These are phyloP conservation scores for Penicillium roqueforti DNA, from an alignment of 495 filamentous ascomycete genomes.

Conservation along the genomic window DNA sequence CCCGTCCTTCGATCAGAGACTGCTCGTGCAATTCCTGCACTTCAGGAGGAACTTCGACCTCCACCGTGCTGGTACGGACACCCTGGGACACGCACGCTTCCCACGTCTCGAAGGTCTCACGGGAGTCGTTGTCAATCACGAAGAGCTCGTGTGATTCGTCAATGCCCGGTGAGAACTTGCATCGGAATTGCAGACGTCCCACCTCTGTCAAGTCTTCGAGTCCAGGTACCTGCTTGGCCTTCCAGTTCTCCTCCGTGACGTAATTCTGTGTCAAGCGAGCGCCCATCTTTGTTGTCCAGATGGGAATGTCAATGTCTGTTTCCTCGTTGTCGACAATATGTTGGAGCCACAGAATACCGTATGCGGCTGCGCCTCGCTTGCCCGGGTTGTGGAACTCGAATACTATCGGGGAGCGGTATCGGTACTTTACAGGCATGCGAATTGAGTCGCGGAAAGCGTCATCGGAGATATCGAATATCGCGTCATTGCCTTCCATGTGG, in stretches of 20 bases:
- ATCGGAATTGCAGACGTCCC: conserved; percentile 73
- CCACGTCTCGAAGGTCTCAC: conserved; percentile 93
- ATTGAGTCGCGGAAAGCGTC: conserved; percentile 52
- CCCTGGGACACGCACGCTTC: conserved; percentile 85
- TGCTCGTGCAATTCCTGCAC: conserved; percentile 72
- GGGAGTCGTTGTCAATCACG: conserved; percentile 78
- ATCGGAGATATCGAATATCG: conserved; percentile 65
- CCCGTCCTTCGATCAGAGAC: conserved; percentile 69
- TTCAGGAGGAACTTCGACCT: conserved; percentile 59
- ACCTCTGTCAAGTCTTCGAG: conserved; percentile 71
- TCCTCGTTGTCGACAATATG: conserved; percentile 76
- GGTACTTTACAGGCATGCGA: conserved; percentile 81
- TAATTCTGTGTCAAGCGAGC: conserved; percentile 84
- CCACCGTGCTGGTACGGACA: conserved; percentile 63
- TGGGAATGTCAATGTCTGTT: conserved; percentile 71
- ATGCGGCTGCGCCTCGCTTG: conserved; percentile 66
- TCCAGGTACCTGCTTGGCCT: conserved; percentile 55
- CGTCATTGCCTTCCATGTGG: conserved; percentile 54
- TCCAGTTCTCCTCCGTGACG: conserved; percentile 67
- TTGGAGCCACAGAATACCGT: conserved; percentile 81
- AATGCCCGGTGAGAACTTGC: conserved; percentile 81
- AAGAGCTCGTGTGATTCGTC: conserved; percentile 82
- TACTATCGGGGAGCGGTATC: conserved; percentile 82
- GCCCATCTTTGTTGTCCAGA: conserved; percentile 74
- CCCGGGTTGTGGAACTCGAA: conserved; percentile 74